These are phyloP conservation scores for Phyllachora maydis DNA, from an alignment of 2,329 filamentous ascomycete genomes.

Conservation along the genomic window DNA sequence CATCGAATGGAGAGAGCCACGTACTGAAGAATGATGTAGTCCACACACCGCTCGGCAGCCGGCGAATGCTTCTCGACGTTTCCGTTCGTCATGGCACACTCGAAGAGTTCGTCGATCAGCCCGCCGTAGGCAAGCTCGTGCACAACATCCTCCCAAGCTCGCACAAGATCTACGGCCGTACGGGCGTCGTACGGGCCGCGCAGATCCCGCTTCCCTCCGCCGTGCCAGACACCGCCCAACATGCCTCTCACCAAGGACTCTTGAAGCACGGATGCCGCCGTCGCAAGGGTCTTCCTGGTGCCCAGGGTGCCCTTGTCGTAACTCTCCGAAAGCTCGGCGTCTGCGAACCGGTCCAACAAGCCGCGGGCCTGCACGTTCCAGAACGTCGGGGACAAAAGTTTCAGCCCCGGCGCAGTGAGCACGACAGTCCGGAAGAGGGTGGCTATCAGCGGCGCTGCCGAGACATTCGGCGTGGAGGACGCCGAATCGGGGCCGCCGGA, in stretches of 20 bases:
- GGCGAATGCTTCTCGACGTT: conserved; percentile 43
- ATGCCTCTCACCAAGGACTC: conserved; percentile 48
- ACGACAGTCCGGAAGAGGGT: conserved; percentile 43
- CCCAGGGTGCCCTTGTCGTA: conserved; percentile 64
- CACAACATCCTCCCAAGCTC: conserved; percentile 46
- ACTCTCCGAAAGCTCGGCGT: conserved; percentile 56
- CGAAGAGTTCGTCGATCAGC: conserved; percentile 43
- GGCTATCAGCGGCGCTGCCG: conserved; percentile 46
- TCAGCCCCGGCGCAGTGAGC: conserved; percentile 44
- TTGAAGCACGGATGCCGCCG: conserved; percentile 46
- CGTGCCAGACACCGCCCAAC: conserved; percentile 33
- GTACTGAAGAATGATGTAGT: conserved; percentile 50
- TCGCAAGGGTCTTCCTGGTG: conserved; percentile 53
- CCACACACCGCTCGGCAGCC: conserved; percentile 40
- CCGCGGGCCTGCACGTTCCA: conserved; percentile 42
- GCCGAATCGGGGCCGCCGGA: conserved; percentile 6
- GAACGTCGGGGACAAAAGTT: conserved; percentile 39
- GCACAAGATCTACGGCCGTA: conserved; percentile 36
- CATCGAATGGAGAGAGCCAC: conserved; percentile 9
- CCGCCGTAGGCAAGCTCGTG: conserved; percentile 47
- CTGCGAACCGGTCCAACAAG: conserved; percentile 38
- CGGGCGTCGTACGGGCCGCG: conserved; percentile 29
- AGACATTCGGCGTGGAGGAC: conserved; percentile 14
- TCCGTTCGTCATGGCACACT: conserved; percentile 35
- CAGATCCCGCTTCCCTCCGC: conserved; percentile 7